phyloP scores from a whole-genome alignment of 495 filamentous ascomycete species.

The Annulohypoxylon maeteangense region DNA sequence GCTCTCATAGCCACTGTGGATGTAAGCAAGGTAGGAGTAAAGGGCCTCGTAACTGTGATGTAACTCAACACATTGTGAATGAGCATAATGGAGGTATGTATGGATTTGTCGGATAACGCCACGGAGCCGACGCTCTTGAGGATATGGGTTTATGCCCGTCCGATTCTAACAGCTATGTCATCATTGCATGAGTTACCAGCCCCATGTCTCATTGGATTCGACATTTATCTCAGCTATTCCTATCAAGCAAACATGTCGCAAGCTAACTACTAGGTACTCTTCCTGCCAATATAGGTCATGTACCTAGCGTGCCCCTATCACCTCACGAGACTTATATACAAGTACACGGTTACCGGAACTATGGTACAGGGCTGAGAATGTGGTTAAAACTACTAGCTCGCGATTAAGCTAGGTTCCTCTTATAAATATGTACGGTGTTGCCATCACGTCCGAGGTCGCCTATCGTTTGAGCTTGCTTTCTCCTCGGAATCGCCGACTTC shows the following conservation, averaged over 20 bases:
- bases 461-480: not conserved
- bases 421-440: not conserved
- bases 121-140: not conserved
- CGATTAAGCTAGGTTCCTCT: not conserved
- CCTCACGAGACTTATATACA: not conserved
- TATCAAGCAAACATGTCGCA: not conserved
- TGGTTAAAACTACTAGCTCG: not conserved
- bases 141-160: not conserved
- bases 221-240: not conserved
- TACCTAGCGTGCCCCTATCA: not conserved
- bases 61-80: slow-evolving; percentile 7
- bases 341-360: not conserved
- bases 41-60: slow-evolving; percentile 24
- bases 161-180: not conserved
- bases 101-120: not conserved
- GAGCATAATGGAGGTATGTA: not conserved
- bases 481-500: not conserved
- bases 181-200: not conserved
- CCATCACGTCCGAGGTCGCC: slow-evolving; percentile 1
- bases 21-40: not conserved
- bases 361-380: not conserved
- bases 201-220: not conserved
- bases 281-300: not conserved
- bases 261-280: too few relatives aligned
- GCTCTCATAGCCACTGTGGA: not conserved